These are phyloP conservation scores for Trichoderma koningii DNA, from an alignment of 2,329 filamentous ascomycete species.

Conservation along the genomic window DNA sequence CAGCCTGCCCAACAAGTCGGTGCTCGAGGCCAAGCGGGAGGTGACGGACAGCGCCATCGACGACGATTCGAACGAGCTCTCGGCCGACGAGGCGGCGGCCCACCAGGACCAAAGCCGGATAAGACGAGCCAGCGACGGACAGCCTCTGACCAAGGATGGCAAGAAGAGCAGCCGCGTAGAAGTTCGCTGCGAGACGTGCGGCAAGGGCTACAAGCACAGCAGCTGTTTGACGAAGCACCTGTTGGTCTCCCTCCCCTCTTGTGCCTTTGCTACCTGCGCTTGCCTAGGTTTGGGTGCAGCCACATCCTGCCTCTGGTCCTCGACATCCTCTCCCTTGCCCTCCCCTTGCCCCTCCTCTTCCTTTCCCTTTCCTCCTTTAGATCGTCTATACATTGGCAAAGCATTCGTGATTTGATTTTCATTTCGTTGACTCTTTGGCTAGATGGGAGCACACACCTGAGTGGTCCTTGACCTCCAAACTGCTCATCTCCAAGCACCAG, in stretches of 20 bases:
- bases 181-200: conserved; percentile 94
- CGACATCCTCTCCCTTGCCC: background rate
- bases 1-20: conserved; percentile 63
- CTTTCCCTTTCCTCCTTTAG: background rate
- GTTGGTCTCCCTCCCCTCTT: conserved; percentile 72
- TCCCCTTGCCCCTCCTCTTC: background rate
- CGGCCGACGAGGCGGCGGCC: conserved; percentile 55
- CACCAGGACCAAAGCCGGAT: conserved; percentile 54
- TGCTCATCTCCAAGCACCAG: conserved; percentile 98
- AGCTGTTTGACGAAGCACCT: conserved; percentile 99
- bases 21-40: conserved; percentile 52
- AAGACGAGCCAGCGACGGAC: conserved; percentile 79
- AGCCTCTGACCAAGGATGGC: conserved; percentile 77
- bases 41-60: conserved; percentile 65
- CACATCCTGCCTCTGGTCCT: conserved; percentile 4
- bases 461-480: conserved; percentile 95
- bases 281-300: conserved; percentile 29
- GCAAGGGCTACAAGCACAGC: conserved; percentile 99
- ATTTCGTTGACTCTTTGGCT: conserved; percentile 40
- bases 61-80: conserved; percentile 64
- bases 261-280: conserved; percentile 14
- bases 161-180: conserved; percentile 83
- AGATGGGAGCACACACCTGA: conserved; percentile 99
- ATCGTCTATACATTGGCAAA: background rate
- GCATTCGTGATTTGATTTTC: conserved; percentile 24